Evolutionary conservation across 148 eudicot species (phyloP).

Genomic region (Salicornia ramosissima): DNA sequence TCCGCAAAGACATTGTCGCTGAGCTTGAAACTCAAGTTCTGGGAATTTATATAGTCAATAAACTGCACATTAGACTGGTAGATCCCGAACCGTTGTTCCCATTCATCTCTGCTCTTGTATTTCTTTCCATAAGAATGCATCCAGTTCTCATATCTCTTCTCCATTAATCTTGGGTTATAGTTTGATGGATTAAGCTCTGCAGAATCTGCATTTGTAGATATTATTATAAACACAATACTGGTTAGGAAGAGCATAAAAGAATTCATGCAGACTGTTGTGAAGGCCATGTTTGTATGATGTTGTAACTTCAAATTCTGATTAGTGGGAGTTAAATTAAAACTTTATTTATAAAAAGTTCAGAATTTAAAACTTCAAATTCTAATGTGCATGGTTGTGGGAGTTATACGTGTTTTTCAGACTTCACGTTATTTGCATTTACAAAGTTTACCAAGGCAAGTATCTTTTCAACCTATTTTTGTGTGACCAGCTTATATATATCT

Average conservation of each 20-base stretch:
- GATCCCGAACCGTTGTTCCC: conserved; percentile 17
- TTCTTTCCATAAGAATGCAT: conserved; percentile 8
- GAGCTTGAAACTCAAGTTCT: conserved; percentile 36
- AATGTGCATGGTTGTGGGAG: background rate
- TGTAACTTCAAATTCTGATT: background rate
- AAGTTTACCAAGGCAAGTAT: conserved; percentile 1
- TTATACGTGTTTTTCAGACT: background rate
- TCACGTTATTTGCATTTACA: background rate
- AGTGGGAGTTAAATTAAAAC: background rate
- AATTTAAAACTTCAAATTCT: background rate
- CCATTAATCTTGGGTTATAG: conserved; percentile 13
- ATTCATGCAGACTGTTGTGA: background rate
- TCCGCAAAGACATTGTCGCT: conserved; percentile 54
- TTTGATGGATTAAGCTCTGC: background rate
- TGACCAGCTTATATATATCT: background rate
- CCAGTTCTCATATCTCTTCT: conserved; percentile 16
- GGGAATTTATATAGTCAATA: conserved; percentile 17
- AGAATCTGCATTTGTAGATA: conserved; percentile 8
- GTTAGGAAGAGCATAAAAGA: background rate
- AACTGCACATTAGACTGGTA: conserved; percentile 19
- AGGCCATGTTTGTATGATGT: background rate
- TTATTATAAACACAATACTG: conserved; percentile 11
- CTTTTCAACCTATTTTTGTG: background rate
- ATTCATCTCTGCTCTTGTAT: conserved; percentile 14
- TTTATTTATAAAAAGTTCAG: background rate